These are phyloP conservation scores for Fistulina hepatica DNA, from an alignment of 1,284 basidiomycete species.

Conservation along the genomic window DNA sequence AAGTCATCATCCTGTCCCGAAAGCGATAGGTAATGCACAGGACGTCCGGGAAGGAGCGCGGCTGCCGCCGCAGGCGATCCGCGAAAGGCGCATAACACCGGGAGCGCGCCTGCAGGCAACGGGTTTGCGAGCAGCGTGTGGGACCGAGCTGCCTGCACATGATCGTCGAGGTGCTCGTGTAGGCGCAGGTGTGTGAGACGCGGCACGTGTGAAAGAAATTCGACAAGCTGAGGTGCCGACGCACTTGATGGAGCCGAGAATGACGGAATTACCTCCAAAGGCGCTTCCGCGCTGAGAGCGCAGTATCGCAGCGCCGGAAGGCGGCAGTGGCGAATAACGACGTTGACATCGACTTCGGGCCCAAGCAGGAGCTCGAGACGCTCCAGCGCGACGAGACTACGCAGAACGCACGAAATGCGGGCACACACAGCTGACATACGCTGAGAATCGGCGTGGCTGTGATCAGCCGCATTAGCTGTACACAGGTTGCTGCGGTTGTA, in stretches of 20 bases:
- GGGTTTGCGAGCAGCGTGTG: slow-evolving; percentile 19
- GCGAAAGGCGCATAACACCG: slow-evolving; percentile 41
- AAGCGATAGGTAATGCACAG: slow-evolving; percentile 43
- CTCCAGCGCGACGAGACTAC: slow-evolving; percentile 33
- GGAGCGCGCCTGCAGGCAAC: slow-evolving; percentile 32
- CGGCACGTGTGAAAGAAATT: slow-evolving; percentile 38
- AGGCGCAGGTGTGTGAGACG: slow-evolving; percentile 26
- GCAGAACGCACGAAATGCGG: slow-evolving; percentile 22
- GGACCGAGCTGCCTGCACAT: slow-evolving; percentile 24
- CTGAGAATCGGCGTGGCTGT: not conserved
- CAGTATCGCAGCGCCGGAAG: slow-evolving; percentile 37
- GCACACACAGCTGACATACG: not conserved
- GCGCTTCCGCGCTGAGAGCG: slow-evolving; percentile 40
- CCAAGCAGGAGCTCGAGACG: slow-evolving; percentile 47
- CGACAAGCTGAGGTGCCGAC: no score
- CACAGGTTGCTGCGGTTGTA: slow-evolving; percentile 25
- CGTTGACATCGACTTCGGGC: slow-evolving; percentile 33
- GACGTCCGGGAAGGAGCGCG: slow-evolving; percentile 44
- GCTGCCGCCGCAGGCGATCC: slow-evolving; percentile 49
- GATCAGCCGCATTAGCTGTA: slow-evolving; percentile 21
- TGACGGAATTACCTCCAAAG: slow-evolving; percentile 29
- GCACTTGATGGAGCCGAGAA: slow-evolving; percentile 31
- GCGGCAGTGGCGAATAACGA: slow-evolving; percentile 24
- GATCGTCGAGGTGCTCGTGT: slow-evolving; percentile 42
- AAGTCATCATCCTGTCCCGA: slow-evolving; percentile 45